Percentiles rank a stretch among this genome's conserved stretches.
Conservation (phyloP, 176 grass and related monocot genomes). For the Phoenix roebelenii region DNA sequence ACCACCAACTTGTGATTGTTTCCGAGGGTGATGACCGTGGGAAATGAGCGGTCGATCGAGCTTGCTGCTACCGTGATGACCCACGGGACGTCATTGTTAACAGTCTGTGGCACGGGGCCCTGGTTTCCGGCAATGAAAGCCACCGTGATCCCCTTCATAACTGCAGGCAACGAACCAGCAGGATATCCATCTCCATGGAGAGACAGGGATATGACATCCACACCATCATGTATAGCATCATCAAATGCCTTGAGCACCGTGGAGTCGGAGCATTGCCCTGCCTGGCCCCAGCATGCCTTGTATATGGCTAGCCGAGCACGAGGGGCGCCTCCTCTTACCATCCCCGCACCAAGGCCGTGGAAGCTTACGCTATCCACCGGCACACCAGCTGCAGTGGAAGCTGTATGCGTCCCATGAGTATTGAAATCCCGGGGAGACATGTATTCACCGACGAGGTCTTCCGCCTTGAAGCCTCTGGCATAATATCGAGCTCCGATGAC, state of each 20-base stretch:
- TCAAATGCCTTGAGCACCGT: background rate
- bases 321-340: background rate
- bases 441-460: constrained; percentile 10
- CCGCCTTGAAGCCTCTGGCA: background rate
- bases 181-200: background rate
- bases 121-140: background rate
- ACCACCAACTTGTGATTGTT: constrained; percentile 35
- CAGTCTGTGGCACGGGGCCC: background rate
- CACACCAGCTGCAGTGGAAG: constrained; percentile 6
- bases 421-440: constrained; percentile 16
- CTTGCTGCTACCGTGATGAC: background rate
- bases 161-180: background rate
- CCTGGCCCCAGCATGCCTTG: constrained; percentile 12
- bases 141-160: background rate
- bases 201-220: constrained; percentile 23
- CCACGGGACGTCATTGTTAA: background rate
- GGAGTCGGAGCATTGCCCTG: fast-evolving
- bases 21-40: constrained; percentile 30
- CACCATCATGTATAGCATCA: constrained; percentile 15
- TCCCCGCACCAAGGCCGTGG: background rate
- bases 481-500: constrained; percentile 30
- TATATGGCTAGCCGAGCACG: constrained; percentile 24
- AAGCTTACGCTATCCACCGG: background rate
- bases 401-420: constrained; percentile 22
- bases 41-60: constrained; percentile 27